Conservation (phyloP, 1,139 yeast species). For the Scheffersomyces illinoinensis region DNA sequence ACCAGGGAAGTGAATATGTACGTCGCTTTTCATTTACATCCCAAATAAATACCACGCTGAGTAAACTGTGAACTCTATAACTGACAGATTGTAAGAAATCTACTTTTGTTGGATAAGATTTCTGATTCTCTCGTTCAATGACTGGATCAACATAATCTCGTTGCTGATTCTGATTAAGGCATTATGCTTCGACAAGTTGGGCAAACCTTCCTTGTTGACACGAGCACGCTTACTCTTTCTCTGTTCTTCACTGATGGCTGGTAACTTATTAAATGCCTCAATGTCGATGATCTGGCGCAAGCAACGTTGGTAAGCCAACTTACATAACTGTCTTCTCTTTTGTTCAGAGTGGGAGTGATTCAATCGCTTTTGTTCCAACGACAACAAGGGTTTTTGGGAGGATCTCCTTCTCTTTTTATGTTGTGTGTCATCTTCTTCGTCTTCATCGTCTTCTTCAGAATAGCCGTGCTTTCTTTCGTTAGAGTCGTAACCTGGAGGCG, state of each 20-base stretch:
- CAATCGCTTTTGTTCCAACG: slow-evolving; percentile 66
- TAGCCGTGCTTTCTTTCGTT: slow-evolving; percentile 23
- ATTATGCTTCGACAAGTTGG: slow-evolving; percentile 48
- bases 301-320: slow-evolving; percentile 58
- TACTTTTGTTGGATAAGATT: slow-evolving; percentile 12
- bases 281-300: slow-evolving; percentile 42
- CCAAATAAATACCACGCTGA: background rate
- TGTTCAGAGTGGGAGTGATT: slow-evolving; percentile 80
- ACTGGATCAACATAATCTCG: slow-evolving; percentile 38
- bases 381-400: slow-evolving; percentile 47
- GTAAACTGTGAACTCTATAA: background rate
- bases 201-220: slow-evolving; percentile 48
- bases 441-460: slow-evolving; percentile 13
- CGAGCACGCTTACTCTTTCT: slow-evolving; percentile 44
- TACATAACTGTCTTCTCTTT: slow-evolving; percentile 70
- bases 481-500: slow-evolving; percentile 49
- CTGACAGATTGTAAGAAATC: background rate
- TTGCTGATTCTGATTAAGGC: slow-evolving; percentile 45
- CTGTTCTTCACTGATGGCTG: slow-evolving; percentile 20
- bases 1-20: background rate
- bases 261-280: slow-evolving; percentile 36
- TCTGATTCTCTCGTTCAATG: slow-evolving; percentile 36
- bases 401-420: slow-evolving; percentile 31
- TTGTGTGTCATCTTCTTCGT: slow-evolving; percentile 7
- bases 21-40: background rate